Evolutionary conservation across 2,329 filamentous ascomycete species (phyloP), one percentile per base, ranked within the genome.

Genomic region (Emmonsiellopsis sp.): DNA sequence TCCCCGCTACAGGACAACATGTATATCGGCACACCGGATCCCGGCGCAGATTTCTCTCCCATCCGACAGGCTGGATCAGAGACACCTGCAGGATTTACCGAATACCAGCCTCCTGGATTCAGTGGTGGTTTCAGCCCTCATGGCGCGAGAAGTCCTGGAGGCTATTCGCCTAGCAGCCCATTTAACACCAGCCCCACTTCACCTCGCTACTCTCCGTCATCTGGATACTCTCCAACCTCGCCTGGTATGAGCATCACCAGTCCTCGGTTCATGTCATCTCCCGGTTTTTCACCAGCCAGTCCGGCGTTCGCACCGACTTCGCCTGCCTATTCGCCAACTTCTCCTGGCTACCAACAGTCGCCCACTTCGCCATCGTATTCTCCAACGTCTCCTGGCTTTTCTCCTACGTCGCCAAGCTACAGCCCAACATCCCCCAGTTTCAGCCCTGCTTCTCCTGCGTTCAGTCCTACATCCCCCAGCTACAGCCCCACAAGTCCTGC

Each of bases 151-250:
- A 89, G 86, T 67, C 87, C 87, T 40, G 70, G 74, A 68, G 71
- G 74, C 69, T 81, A 79, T 60, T 78, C 83, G 35, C 82, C 83
- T 46, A 87, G 83, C 52, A 91, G 86, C 66, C 89, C 88, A 2
- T 91, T 90, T 77, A 84, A 84, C 65, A 80, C 78, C 56, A 85
- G 79, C 51, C 86, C 86, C 58, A 81, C 83, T 3, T 88, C 86
- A 73, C 86, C 60, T 76, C 83, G 54, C 77, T 87, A 65, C 78
- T 87, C 60, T 76, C 87, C 76, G 61, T 77, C 68, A 64, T 79
- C 70, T 68, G 70, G 71, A 40, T 91, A 87, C 75, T 90, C 87
- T 54, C 87, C 88, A 2, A 87, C 86, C 6, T 90, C 86, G 35
- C 87, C 87, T 48, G 82, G 82, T 51, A 76, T 80, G 66, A 73